Evolutionary conservation across 2,329 filamentous ascomycete genomes (phyloP), one percentile per base, ranked within the genome.

Genomic region (Arachnopeziza araneosa): DNA sequence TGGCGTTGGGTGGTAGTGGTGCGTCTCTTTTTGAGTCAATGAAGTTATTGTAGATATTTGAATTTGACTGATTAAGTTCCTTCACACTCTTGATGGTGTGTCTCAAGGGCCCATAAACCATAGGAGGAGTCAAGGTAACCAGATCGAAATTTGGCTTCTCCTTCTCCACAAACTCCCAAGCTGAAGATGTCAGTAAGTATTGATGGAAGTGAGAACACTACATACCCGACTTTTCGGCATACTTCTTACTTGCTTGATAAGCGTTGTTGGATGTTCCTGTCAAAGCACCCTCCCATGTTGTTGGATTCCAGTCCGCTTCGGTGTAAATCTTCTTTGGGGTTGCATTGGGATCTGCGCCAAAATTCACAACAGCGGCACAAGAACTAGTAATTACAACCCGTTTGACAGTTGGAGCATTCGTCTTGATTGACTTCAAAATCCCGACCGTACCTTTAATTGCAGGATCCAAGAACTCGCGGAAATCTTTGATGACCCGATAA

Each of bases 41-140:
- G n/a, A 84, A 44, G 17, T 44, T 44, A 72, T 24, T 73, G 19
- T 80, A 80, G 59, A 85, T 77, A 67, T 75, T 74, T 64, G 84
- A 79, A 70, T 90, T 91, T 10, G 86, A 89, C 1, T 87, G 88
- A 74, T 91, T 92, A 64, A 91, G 76, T 5, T 75, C 76, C 19
- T 83, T 80, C 0, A 88, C 77, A 23, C 76, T 80, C 60, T 83
- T 78, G 2, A 91, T 77, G 61, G 84, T 83, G 66, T 87, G 81
- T 58, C 83, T 79, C 3, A 87, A 72, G 0, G 86, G 85, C 0
- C 86, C 86, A 59, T 87, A 80, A 0, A 85, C 82, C 65, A 83
- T 78, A 0, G 85, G 84, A 61, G 82, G 81, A 67, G 83, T 83
- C 64, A 89, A 80, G 6, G 81, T 83, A 7, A 81, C 77, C 51